Base-by-base conservation (phyloP, 805 yeast genomes). In the Candida manassasensis region DNA sequence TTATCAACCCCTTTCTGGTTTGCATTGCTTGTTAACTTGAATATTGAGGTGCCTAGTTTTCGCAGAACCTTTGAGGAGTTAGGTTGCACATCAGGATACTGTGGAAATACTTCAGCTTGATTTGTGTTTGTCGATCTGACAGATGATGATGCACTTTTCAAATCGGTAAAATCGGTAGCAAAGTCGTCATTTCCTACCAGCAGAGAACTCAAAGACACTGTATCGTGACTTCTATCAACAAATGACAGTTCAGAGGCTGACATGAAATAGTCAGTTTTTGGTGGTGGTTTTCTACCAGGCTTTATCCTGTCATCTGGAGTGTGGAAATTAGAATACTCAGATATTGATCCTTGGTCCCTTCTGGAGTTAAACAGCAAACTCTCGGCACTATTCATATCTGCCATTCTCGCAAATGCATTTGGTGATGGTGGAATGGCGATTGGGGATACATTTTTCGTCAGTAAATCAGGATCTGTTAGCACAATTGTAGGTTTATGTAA, bases 251-350 rank as follows among this genome's bases (percentile, higher is more conserved):
- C 30, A 5, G 8, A 6, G 10, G 16, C 8, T 11, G 30, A 27
- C 6, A 19, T 6, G 7, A 24, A 19, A 11, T 29, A 18, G 4
- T 18, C 31, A 18, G 19, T 32, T n/a, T 27, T 38, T 32, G 60
- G 61, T 8, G 59, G 65, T 19, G 62, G 64, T 42, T 52, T 59
- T 21, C 65, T 44, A 31, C 38, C 49, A 16, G 40, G 48, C 37
- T 37, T 43, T 21, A 28, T 6, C 12, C 17, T 24, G n/a, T 34
- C 29, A 4, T 27, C 25, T 7, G 12, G 17, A 10, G 26, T 19
- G 18, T 19, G 36, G 39, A 19, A 19, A 19, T 10, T 7, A 19
- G n/a, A n/a, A n/a, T n/a, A n/a, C n/a, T n/a, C n/a, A 6, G 29
- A 15, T 12, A 21, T 5, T 13, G 14, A 10, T 21, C 27, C 21